A percentile compares a stretch with the other conserved stretches of the same genome.
phyloP scores from a whole-genome alignment of 371 early-diverging fungal genomes.

The Capillidium heterosporum region DNA sequence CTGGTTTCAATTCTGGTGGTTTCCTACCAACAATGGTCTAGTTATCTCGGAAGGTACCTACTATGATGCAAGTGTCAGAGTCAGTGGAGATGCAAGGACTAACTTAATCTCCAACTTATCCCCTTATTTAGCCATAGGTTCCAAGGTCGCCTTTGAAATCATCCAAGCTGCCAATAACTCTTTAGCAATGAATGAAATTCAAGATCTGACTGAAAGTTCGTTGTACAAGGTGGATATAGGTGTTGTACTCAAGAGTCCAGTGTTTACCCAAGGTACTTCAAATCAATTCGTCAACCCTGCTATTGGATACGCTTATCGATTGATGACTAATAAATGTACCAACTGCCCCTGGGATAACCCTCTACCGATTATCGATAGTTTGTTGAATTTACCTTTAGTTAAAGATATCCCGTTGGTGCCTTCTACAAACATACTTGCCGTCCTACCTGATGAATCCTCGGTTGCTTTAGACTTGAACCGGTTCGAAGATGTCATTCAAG shows the following conservation, averaged over 20 bases:
- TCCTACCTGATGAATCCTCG: not conserved
- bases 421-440: not conserved
- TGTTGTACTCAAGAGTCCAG: not conserved
- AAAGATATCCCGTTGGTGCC: too few relatives aligned
- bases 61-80: too few relatives aligned
- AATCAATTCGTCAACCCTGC: not conserved
- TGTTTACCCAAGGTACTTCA: not conserved
- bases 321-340: not conserved
- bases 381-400: too few relatives aligned
- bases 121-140: not conserved
- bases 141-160: not conserved
- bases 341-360: not conserved
- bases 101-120: not conserved
- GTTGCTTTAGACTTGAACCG: not conserved
- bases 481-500: not conserved
- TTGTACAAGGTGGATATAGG: not conserved
- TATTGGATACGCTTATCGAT: not conserved
- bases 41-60: not conserved
- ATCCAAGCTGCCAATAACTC: not conserved
- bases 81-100: not conserved
- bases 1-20: slow-evolving; percentile 4
- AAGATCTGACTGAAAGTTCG: not conserved
- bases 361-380: not conserved
- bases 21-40: not conserved
- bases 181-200: not conserved